Evolutionary conservation across 805 yeast genomes (phyloP).

Genomic region (Candida loeiensis): DNA sequence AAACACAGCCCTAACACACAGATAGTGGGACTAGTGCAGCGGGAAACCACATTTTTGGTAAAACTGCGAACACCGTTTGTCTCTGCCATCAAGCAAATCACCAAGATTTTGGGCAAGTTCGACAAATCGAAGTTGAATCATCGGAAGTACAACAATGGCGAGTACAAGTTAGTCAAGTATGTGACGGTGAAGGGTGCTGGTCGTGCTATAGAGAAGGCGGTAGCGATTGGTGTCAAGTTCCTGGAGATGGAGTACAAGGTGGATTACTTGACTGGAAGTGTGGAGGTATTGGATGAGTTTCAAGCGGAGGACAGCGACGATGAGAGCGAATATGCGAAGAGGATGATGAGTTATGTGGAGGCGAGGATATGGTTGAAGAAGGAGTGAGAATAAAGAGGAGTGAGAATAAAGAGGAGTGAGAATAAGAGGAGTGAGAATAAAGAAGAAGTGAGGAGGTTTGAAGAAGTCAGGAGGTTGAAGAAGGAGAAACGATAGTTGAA

Average conservation of each 20-base stretch:
- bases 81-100: constrained; percentile 65
- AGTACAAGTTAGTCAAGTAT: constrained; percentile 39
- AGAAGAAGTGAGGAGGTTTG: too few relatives aligned
- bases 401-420: background rate
- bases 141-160: constrained; percentile 27
- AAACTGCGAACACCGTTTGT: constrained; percentile 69
- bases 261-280: constrained; percentile 60
- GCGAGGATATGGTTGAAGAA: constrained; percentile 33
- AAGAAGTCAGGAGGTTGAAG: too few relatives aligned
- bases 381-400: constrained; percentile 1
- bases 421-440: background rate
- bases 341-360: constrained; percentile 50
- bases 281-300: constrained; percentile 72
- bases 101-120: constrained; percentile 47
- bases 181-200: constrained; percentile 76
- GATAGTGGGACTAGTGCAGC: constrained; percentile 39
- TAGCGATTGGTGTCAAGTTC: constrained; percentile 61
- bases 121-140: constrained; percentile 19
- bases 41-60: constrained; percentile 50
- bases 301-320: constrained; percentile 20
- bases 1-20: constrained; percentile 53
- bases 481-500: too few relatives aligned
- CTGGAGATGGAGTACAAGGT: constrained; percentile 50
- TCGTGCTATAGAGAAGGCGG: constrained; percentile 53
- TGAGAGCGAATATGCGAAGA: constrained; percentile 33